Conservation (phyloP, 768 basidiomycete genomes). For the Collybia sp. region DNA sequence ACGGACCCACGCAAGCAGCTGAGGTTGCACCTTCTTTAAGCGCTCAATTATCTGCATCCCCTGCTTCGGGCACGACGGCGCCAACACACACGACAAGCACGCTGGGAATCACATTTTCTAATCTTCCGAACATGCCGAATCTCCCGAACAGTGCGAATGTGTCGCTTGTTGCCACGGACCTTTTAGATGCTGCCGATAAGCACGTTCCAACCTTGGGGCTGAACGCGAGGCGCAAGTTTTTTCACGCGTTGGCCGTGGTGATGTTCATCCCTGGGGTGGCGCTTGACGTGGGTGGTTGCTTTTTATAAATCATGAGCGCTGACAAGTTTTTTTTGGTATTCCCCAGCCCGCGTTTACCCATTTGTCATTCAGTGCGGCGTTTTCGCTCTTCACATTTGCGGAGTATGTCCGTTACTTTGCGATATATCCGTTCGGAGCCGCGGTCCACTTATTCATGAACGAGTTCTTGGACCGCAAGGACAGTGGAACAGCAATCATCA, state of each 20-base stretch:
- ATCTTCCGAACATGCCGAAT: conserved; percentile 46
- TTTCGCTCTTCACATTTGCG: conserved; percentile 91
- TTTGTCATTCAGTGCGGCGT: conserved; percentile 90
- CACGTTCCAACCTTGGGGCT: conserved; percentile 84
- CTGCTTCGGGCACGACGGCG: conserved; percentile 1
- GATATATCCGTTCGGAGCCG: conserved; percentile 91
- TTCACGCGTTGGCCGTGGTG: conserved; percentile 90
- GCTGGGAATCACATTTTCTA: conserved; percentile 39
- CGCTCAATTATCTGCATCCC: background rate
- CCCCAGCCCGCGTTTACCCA: conserved; percentile 93
- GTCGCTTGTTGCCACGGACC: conserved; percentile 55
- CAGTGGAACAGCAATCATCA: conserved; percentile 91
- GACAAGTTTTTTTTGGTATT: conserved; percentile 9
- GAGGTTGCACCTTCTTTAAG: background rate
- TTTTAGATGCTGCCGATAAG: conserved; percentile 86
- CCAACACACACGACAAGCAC: conserved; percentile 15
- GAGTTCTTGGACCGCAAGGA: conserved; percentile 97
- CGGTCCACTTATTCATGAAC: conserved; percentile 93
- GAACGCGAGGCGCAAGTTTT: conserved; percentile 94
- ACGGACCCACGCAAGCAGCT: conserved; percentile 4
- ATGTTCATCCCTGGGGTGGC: conserved; percentile 97
- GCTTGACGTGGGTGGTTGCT: conserved; percentile 66
- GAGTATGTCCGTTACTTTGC: conserved; percentile 99
- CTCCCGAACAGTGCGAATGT: conserved; percentile 39
- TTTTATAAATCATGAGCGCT: conserved; percentile 5